A percentile compares a stretch with the other conserved stretches of the same genome.
Conservation (phyloP, 805 yeast species). For the Schwanniomyces occidentalis region DNA sequence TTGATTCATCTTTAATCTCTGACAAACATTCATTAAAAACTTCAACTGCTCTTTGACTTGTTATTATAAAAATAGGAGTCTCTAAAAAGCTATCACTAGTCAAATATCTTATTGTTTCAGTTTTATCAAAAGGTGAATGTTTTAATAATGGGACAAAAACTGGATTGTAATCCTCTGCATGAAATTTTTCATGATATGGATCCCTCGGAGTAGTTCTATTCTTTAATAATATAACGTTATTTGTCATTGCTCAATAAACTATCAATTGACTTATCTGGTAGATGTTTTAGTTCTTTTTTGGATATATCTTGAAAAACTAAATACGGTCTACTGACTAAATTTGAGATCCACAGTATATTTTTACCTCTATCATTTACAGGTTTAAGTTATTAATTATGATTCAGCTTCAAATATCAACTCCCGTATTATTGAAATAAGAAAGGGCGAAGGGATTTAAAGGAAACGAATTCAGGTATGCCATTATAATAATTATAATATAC, state of each 20-base stretch:
- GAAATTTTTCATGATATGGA: conserved; percentile 54
- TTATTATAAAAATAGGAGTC: conserved; percentile 63
- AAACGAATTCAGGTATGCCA: too few relatives aligned
- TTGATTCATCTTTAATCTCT: conserved; percentile 15
- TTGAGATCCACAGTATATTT: too few relatives aligned
- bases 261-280: not conserved
- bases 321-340: too few relatives aligned
- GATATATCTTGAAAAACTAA: too few relatives aligned
- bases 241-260: conserved; percentile 1
- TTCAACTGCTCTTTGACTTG: conserved; percentile 92
- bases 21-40: conserved; percentile 53
- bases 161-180: conserved; percentile 37
- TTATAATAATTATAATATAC: too few relatives aligned
- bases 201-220: conserved; percentile 71
- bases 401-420: too few relatives aligned
- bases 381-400: too few relatives aligned
- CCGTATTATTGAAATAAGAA: too few relatives aligned
- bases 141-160: conserved; percentile 71
- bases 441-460: too few relatives aligned
- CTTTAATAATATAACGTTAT: conserved; percentile 57
- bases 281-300: too few relatives aligned
- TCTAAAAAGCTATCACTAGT: conserved; percentile 40
- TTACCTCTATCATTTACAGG: too few relatives aligned
- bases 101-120: conserved; percentile 45
- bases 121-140: conserved; percentile 58